Conservation (phyloP, 2,329 filamentous ascomycete genomes). For the Nakataea oryzae region DNA sequence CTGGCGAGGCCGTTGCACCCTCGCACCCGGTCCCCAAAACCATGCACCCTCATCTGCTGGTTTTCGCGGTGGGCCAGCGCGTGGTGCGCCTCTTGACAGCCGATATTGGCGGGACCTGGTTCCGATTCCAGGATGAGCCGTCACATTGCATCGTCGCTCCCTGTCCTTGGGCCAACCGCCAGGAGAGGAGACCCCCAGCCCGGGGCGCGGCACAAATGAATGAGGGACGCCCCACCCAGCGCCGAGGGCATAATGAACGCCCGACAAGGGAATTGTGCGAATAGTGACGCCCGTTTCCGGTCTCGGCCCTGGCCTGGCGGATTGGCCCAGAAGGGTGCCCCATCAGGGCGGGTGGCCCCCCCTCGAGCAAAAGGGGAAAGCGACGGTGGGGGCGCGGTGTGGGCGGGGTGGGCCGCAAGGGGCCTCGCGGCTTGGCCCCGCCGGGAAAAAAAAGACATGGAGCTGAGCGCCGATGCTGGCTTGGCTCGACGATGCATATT, state of each 20-base stretch:
- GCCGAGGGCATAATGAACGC: too few relatives aligned
- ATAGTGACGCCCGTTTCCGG: too few relatives aligned
- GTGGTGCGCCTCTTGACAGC: neutral
- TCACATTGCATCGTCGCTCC: too few relatives aligned
- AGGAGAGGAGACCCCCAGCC: too few relatives aligned
- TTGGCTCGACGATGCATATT: too few relatives aligned
- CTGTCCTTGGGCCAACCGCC: too few relatives aligned
- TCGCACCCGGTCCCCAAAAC: neutral
- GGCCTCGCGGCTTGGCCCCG: neutral
- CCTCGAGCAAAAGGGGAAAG: neutral
- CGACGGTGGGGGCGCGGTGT: neutral
- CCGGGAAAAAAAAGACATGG: neutral
- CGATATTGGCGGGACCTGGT: neutral
- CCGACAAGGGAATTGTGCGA: too few relatives aligned
- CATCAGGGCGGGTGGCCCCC: neutral
- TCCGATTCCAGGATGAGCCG: neutral
- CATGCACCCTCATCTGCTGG: neutral
- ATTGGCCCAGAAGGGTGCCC: neutral
- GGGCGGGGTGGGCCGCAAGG: neutral
- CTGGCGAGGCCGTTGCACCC: neutral
- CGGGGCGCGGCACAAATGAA: too few relatives aligned
- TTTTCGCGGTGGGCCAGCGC: too few relatives aligned
- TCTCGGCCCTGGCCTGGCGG: neutral
- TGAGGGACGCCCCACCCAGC: too few relatives aligned
- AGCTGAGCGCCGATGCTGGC: too few relatives aligned